Evolutionary conservation across 2,329 filamentous ascomycete genomes (phyloP).

Genomic region (Pestalotiopsis sp.): DNA sequence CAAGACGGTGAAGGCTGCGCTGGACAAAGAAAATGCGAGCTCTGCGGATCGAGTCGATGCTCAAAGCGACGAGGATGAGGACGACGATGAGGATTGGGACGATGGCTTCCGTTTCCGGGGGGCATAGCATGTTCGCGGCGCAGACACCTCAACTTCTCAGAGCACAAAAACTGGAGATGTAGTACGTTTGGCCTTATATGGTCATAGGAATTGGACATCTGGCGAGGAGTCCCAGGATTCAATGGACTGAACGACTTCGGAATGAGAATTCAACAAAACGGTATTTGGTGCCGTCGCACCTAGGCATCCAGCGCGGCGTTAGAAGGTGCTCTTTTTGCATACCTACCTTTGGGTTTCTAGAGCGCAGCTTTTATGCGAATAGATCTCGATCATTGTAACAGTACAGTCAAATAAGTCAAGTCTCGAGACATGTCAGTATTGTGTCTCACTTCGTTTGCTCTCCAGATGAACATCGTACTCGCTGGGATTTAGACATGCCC

Average conservation of each 20-base stretch:
- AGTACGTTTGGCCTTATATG: neutral
- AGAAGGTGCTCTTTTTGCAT: neutral
- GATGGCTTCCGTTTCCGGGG: conserved; percentile 59
- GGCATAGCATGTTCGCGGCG: neutral
- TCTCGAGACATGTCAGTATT: too few relatives aligned
- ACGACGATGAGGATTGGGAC: conserved; percentile 52
- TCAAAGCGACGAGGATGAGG: conserved; percentile 37
- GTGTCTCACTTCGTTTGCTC: too few relatives aligned
- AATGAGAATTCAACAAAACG: neutral
- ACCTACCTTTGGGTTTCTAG: neutral
- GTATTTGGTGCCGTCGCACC: neutral
- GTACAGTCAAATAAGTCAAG: too few relatives aligned
- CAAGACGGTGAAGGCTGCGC: neutral
- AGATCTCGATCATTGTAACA: neutral
- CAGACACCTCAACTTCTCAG: neutral
- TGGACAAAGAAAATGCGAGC: conserved; percentile 34
- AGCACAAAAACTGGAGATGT: neutral
- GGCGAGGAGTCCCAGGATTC: neutral
- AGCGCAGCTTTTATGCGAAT: neutral
- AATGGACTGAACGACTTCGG: neutral
- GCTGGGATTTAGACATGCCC: too few relatives aligned
- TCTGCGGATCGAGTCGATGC: conserved; percentile 23
- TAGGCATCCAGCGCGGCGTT: neutral
- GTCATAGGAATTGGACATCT: neutral
- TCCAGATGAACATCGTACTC: too few relatives aligned